A percentile compares a stretch with the other conserved stretches of the same genome.
phyloP scores from a whole-genome alignment of 1,139 yeast species.

The Saccharomycopsis hybrid region DNA sequence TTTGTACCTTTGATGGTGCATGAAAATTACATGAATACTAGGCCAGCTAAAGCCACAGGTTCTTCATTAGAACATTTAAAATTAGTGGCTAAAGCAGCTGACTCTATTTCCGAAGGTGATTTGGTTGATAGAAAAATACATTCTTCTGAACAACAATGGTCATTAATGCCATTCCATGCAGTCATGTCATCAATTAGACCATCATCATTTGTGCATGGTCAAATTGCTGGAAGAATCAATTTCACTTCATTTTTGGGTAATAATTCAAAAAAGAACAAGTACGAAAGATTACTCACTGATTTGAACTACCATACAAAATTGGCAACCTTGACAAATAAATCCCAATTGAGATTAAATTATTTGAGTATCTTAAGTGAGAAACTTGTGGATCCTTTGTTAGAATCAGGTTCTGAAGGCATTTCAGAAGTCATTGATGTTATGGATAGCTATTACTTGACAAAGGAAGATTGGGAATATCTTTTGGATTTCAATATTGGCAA shows the following conservation, averaged over 20 bases:
- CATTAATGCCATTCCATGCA: slow-evolving; percentile 88
- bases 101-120: slow-evolving; percentile 78
- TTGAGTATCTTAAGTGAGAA: slow-evolving; percentile 55
- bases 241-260: slow-evolving; percentile 91
- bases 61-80: slow-evolving; percentile 45
- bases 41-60: slow-evolving; percentile 41
- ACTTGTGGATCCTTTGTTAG: slow-evolving; percentile 50
- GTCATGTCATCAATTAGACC: slow-evolving; percentile 84
- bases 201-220: slow-evolving; percentile 69
- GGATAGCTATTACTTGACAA: slow-evolving; percentile 81
- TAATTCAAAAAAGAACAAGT: slow-evolving; percentile 78
- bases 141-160: slow-evolving; percentile 94
- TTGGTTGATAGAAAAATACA: slow-evolving; percentile 74
- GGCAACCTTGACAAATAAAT: slow-evolving; percentile 68
- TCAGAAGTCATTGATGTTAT: slow-evolving; percentile 55
- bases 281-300: slow-evolving; percentile 73
- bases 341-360: slow-evolving; percentile 72
- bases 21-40: slow-evolving; percentile 75
- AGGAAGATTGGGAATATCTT: slow-evolving; percentile 86
- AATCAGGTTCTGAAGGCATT: slow-evolving; percentile 56
- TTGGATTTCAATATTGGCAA: slow-evolving; percentile 77
- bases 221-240: slow-evolving; percentile 57
- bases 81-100: slow-evolving; percentile 73
- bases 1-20: slow-evolving; percentile 94
- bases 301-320: slow-evolving; percentile 82